A percentile compares a stretch with the other conserved stretches of the same genome.
Conservation (phyloP, 2,329 filamentous ascomycete genomes). For the Incumbomyces delicatus region DNA sequence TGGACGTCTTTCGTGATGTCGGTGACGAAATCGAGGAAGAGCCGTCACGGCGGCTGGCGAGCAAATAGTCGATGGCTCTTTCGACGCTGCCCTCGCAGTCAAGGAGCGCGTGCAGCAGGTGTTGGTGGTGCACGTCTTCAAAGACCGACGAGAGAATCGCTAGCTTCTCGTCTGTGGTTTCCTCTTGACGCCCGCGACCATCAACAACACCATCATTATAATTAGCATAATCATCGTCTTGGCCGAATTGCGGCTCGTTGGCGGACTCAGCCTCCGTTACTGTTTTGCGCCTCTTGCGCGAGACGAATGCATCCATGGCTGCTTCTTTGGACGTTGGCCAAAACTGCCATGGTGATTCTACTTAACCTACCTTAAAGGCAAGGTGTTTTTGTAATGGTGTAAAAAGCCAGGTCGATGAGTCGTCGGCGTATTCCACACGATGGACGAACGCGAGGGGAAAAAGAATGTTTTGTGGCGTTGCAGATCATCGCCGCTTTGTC, state of each 20-base stretch:
- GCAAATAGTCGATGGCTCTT: conserved; percentile 50
- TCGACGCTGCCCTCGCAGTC: conserved; percentile 68
- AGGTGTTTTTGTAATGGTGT: too few species aligned
- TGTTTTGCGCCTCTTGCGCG: conserved; percentile 26
- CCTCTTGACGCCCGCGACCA: conserved; percentile 44
- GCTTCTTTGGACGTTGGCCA: not conserved
- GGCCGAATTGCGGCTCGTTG: not conserved
- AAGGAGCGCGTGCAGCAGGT: conserved; percentile 68
- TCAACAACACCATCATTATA: not conserved
- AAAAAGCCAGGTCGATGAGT: too few species aligned
- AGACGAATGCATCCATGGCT: conserved; percentile 33
- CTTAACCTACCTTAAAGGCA: too few species aligned
- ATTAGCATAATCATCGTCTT: too few species aligned
- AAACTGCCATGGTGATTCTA: not conserved
- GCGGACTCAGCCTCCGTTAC: conserved; percentile 9
- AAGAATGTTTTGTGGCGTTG: too few species aligned
- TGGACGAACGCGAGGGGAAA: too few species aligned
- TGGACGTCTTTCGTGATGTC: conserved; percentile 17
- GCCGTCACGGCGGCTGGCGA: conserved; percentile 18
- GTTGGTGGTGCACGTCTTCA: conserved; percentile 52
- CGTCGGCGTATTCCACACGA: too few species aligned
- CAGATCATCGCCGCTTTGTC: too few species aligned
- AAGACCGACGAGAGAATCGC: conserved; percentile 73
- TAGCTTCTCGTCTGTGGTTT: conserved; percentile 83
- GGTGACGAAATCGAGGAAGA: conserved; percentile 43